phyloP scores from a whole-genome alignment of 306 rosid species.

The Myrica gale region DNA sequence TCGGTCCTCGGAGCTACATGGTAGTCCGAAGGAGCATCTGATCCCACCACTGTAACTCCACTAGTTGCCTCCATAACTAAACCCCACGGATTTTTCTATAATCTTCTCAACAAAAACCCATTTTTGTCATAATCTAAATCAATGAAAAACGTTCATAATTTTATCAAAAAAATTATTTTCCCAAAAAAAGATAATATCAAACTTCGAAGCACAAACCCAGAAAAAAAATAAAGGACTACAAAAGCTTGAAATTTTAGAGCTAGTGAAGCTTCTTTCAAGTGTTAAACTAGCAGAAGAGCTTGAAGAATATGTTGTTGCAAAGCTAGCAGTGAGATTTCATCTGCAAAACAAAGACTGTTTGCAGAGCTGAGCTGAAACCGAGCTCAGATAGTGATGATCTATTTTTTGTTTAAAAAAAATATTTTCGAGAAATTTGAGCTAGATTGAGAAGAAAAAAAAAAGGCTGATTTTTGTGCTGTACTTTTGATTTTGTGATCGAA shows the following conservation, averaged over 20 bases:
- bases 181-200: background rate
- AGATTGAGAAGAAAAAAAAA: constrained; percentile 31
- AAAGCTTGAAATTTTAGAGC: constrained; percentile 1
- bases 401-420: constrained; percentile 23
- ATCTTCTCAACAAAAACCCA: constrained; percentile 45
- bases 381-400: constrained; percentile 30
- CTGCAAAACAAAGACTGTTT: constrained; percentile 24
- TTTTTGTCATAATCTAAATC: constrained; percentile 38
- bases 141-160: constrained; percentile 14
- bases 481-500: constrained; percentile 44
- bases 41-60: constrained; percentile 97
- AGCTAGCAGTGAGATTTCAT: constrained; percentile 13
- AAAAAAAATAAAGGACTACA: background rate
- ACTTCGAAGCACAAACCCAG: constrained; percentile 17
- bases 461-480: constrained; percentile 37
- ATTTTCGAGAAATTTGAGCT: constrained; percentile 22
- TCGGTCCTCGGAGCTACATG: constrained; percentile 87
- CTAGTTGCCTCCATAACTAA: constrained; percentile 75
- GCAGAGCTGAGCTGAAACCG: constrained; percentile 31
- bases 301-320: constrained; percentile 5
- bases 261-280: constrained; percentile 12
- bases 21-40: constrained; percentile 94
- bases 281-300: constrained; percentile 34
- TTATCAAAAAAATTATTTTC: constrained; percentile 7
- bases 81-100: constrained; percentile 35